These are phyloP conservation scores for Neonectria ditissima DNA, from an alignment of 2,329 filamentous ascomycete species.

Conservation along the genomic window DNA sequence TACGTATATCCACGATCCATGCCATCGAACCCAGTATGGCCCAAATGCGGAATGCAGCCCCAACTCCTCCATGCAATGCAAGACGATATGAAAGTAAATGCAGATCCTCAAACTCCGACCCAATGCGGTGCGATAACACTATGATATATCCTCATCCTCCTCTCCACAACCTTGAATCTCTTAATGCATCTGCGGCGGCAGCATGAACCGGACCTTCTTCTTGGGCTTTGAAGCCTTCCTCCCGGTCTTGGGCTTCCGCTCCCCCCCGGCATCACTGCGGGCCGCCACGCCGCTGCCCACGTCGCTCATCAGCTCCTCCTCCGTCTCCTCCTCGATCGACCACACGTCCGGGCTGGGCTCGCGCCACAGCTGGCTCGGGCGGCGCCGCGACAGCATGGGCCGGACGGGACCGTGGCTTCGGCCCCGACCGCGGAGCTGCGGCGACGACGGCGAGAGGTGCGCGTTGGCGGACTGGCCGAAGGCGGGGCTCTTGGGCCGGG, in stretches of 20 bases:
- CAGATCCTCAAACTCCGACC: slow-evolving; percentile 33
- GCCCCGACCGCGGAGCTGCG: slow-evolving; percentile 47
- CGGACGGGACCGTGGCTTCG: slow-evolving; percentile 45
- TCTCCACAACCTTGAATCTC: not conserved
- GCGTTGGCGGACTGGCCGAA: slow-evolving; percentile 47
- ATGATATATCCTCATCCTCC: not conserved
- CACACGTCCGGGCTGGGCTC: slow-evolving; percentile 71
- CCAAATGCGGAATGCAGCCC: slow-evolving; percentile 11
- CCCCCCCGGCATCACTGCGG: slow-evolving; percentile 45
- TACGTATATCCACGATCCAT: slow-evolving; percentile 34
- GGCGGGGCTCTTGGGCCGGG: slow-evolving; percentile 48
- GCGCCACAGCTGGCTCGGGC: slow-evolving; percentile 62
- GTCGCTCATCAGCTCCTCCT: slow-evolving; percentile 63
- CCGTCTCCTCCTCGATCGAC: slow-evolving; percentile 70
- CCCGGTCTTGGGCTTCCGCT: slow-evolving; percentile 26
- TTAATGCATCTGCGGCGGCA: slow-evolving; percentile 57
- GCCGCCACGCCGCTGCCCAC: slow-evolving; percentile 49
- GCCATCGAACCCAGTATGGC: slow-evolving; percentile 18
- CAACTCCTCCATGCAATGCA: slow-evolving; percentile 23
- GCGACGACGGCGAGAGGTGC: slow-evolving; percentile 45
- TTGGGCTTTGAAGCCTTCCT: slow-evolving; percentile 60
- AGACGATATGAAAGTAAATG: slow-evolving; percentile 28
- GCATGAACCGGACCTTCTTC: slow-evolving; percentile 68
- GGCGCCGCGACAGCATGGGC: slow-evolving; percentile 48
- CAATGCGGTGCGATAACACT: slow-evolving; percentile 46